Evolutionary conservation across 2,329 filamentous ascomycete genomes (phyloP).

Genomic region (Claviceps paspali): DNA sequence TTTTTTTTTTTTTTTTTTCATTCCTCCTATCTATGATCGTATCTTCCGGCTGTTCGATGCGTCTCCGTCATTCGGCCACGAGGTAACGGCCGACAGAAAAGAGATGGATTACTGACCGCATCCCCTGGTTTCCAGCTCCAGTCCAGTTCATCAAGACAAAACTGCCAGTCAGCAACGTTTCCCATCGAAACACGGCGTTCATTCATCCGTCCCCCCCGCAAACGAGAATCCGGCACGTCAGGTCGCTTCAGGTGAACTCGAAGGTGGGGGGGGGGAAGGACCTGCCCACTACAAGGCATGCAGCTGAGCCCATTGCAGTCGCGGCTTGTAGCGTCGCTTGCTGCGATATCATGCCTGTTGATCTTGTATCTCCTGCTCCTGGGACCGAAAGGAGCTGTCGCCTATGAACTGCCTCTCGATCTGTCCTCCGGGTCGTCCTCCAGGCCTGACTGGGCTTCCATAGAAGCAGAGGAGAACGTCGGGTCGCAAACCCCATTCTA

Average conservation of each 20-base stretch:
- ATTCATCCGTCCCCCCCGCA: slow-evolving; percentile 13
- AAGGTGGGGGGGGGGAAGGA: too few relatives aligned
- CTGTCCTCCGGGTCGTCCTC: slow-evolving; percentile 1
- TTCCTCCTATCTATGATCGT: too few relatives aligned
- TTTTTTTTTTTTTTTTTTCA: too few relatives aligned
- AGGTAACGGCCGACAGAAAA: background rate
- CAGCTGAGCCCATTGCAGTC: slow-evolving; percentile 55
- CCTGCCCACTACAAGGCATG: slow-evolving; percentile 28
- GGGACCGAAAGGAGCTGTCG: slow-evolving; percentile 45
- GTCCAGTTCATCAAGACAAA: background rate
- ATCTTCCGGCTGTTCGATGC: too few relatives aligned
- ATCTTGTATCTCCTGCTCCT: slow-evolving; percentile 46
- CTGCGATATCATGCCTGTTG: slow-evolving; percentile 43
- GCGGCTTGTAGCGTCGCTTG: slow-evolving; percentile 52
- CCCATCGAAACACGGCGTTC: slow-evolving; percentile 24
- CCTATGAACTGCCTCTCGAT: slow-evolving; percentile 30
- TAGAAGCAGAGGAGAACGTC: background rate
- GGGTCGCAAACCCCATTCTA: slow-evolving; percentile 25
- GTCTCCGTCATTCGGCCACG: too few relatives aligned
- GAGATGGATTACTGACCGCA: background rate
- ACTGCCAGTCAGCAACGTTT: slow-evolving; percentile 8
- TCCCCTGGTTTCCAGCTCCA: too few relatives aligned
- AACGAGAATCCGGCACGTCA: too few relatives aligned
- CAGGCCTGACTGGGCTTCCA: background rate
- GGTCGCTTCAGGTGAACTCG: too few relatives aligned